phyloP scores from a whole-genome alignment of 2,329 filamentous ascomycete genomes.

The Decorospora gaudefroyi region DNA sequence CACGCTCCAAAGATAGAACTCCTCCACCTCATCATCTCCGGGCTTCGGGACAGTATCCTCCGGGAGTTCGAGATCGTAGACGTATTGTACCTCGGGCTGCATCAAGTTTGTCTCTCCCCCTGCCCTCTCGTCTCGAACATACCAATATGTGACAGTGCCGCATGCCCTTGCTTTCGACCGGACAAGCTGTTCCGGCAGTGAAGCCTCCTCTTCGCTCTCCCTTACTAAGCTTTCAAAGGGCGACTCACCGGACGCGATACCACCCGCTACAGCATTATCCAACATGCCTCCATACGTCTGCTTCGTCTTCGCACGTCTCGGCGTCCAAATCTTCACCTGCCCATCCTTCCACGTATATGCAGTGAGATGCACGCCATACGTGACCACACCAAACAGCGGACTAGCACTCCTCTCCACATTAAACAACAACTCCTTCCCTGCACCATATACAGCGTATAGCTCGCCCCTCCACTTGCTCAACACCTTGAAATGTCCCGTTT shows the following conservation, averaged over 20 bases:
- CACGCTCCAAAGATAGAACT: conserved; percentile 77
- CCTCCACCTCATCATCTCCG: conserved; percentile 85
- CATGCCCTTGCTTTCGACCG: conserved; percentile 61
- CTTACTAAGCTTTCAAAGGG: conserved; percentile 82
- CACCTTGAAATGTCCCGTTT: conserved; percentile 72
- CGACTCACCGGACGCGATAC: conserved; percentile 77
- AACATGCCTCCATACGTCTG: conserved; percentile 89
- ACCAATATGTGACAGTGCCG: conserved; percentile 82
- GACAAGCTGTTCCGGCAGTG: conserved; percentile 71
- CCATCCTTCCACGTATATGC: conserved; percentile 44
- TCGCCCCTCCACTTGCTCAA: conserved; percentile 58
- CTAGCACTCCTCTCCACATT: conserved; percentile 51
- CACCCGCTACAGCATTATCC: conserved; percentile 91
- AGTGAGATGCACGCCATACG: conserved; percentile 51
- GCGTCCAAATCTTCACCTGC: conserved; percentile 80
- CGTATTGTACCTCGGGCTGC: conserved; percentile 88
- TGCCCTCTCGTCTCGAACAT: conserved; percentile 73
- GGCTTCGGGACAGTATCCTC: conserved; percentile 70
- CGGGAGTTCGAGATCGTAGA: conserved; percentile 84
- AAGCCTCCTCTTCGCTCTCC: conserved; percentile 88
- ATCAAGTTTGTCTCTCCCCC: conserved; percentile 81
- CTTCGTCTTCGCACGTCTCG: conserved; percentile 74
- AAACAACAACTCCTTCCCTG: conserved; percentile 48
- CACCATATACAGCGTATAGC: conserved; percentile 50
- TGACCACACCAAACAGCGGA: conserved; percentile 52